Percentiles rank a stretch among this genome's conserved stretches.
phyloP scores from a whole-genome alignment of 2,329 filamentous ascomycete species.

The Ascocoryne sarcoides region DNA sequence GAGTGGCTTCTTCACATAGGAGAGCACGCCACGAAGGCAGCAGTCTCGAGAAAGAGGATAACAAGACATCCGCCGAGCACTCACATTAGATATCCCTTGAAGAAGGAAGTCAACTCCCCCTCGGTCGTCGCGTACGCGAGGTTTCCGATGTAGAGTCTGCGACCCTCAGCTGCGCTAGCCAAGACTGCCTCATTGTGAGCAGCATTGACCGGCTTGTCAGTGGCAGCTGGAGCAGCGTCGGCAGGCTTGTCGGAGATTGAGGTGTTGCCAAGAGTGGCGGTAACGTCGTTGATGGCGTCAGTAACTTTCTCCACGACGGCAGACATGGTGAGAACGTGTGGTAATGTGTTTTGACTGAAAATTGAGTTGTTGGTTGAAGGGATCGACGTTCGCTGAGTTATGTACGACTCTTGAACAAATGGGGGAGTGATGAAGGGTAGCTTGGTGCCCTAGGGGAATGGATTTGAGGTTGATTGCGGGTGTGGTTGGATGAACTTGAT shows the following conservation, averaged over 20 bases:
- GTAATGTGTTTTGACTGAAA: slow-evolving; percentile 35
- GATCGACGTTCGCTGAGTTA: slow-evolving; percentile 35
- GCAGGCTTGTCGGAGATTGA: slow-evolving; percentile 45
- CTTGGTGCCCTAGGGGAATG: slow-evolving; percentile 70
- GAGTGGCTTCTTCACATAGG: slow-evolving; percentile 4
- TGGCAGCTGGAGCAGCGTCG: slow-evolving; percentile 34
- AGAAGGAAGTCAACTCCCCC: slow-evolving; percentile 99
- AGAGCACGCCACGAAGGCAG: too few species aligned
- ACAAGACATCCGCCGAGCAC: too few species aligned
- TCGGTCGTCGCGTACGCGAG: slow-evolving; percentile 99
- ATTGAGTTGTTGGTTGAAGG: slow-evolving; percentile 43
- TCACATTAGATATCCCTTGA: slow-evolving; percentile 99
- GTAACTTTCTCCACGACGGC: slow-evolving; percentile 61
- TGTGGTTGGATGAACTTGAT: slow-evolving; percentile 23
- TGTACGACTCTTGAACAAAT: slow-evolving; percentile 62
- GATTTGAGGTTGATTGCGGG: slow-evolving; percentile 18
- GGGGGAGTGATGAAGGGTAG: slow-evolving; percentile 67
- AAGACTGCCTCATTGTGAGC: slow-evolving; percentile 82
- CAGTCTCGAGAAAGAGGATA: too few species aligned
- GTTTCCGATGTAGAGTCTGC: slow-evolving; percentile 99
- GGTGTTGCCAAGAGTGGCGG: slow-evolving; percentile 57
- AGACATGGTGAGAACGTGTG: slow-evolving; percentile 66
- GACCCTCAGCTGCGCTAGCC: slow-evolving; percentile 95
- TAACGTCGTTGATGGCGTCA: slow-evolving; percentile 67
- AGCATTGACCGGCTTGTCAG: slow-evolving; percentile 17